A percentile compares a stretch with the other conserved stretches of the same genome.
phyloP scores from a whole-genome alignment of 768 basidiomycete genomes.

The Calocybe cyanea region DNA sequence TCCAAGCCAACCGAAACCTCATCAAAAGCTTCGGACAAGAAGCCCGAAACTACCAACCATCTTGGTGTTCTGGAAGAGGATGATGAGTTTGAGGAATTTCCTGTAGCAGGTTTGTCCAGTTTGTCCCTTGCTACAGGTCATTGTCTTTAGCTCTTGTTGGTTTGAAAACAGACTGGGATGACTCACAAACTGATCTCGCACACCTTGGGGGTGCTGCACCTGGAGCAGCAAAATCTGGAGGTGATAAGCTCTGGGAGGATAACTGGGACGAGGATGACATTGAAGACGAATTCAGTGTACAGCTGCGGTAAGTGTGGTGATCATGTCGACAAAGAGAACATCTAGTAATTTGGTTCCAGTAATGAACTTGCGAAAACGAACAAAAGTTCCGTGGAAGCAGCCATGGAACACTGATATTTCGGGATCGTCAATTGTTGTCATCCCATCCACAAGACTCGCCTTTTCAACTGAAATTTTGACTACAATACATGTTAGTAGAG shows the following conservation, averaged over 20 bases:
- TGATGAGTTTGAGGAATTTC: slow-evolving; percentile 95
- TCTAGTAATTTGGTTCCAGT: slow-evolving; percentile 27
- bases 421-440: no score
- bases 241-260: slow-evolving; percentile 97
- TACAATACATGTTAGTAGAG: no score
- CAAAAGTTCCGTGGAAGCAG: slow-evolving; percentile 34
- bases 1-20: slow-evolving; percentile 42
- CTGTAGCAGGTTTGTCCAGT: slow-evolving; percentile 63
- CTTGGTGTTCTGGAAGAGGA: slow-evolving; percentile 94
- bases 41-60: slow-evolving; percentile 53
- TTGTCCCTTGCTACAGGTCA: not conserved
- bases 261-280: slow-evolving; percentile 99
- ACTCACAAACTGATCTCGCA: slow-evolving; percentile 77
- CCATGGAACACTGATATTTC: slow-evolving; percentile 53
- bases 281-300: slow-evolving; percentile 95
- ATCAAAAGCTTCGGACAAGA: slow-evolving; percentile 37
- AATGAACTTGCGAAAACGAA: slow-evolving; percentile 64
- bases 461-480: no score
- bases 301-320: slow-evolving; percentile 71
- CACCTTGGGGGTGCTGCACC: slow-evolving; percentile 72
- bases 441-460: no score
- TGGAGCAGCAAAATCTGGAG: slow-evolving; percentile 72
- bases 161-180: slow-evolving; percentile 72
- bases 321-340: not conserved
- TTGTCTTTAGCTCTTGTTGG: slow-evolving; percentile 1